Base-by-base conservation (phyloP, 2,329 filamentous ascomycete genomes). In the Diaporthe amygdali region DNA sequence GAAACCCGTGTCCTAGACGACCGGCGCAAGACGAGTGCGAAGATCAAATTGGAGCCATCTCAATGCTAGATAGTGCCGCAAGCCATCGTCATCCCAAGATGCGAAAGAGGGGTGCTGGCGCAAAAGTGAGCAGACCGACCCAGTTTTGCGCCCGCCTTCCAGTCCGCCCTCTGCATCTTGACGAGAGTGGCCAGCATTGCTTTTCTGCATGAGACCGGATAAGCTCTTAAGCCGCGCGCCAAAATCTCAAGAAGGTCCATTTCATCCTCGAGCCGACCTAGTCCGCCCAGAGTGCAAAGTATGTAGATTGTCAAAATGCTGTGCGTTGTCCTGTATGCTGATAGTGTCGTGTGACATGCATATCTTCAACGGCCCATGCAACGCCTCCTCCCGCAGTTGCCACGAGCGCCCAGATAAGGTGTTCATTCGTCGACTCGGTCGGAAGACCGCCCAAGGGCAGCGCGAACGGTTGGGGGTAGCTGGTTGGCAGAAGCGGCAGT, bases 261-360 rank as follows among this genome's bases (percentile, higher is more conserved):
- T 39, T 20, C 25, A 22, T 5, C 20, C n/a, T n/a, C 10, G n/a
- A 25, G 41, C 59, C 17, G n/a, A 39, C 7, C 34, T 17, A 12
- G 44, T 27, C 27, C 49, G 15, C 25, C 41, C 47, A 52, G 27
- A 27, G 37, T 37, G 15, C 39, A 46, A 27, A 14, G 49, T 14
- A 32, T 22, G 10, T 64, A 20, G 52, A 46, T 51, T 64, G 32
- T 22, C 30, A 68, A 37, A 52, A 27, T 56, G 66, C 44, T 27
- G 52, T 67, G 61, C 44, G 32, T 49, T 15, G 37, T 49, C 6
- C 32, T 47, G 59, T 25, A 25, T 7, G 22, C 46, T 49, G 55
- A n/a, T 47, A 47, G 32, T 47, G 52, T 66, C 44, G 70, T 72
- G 66, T 55, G 64, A 69, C 70, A 56, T 20, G 49, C 39, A 39